phyloP scores from a whole-genome alignment of 768 basidiomycete species.

The Auriscalpium orientale region DNA sequence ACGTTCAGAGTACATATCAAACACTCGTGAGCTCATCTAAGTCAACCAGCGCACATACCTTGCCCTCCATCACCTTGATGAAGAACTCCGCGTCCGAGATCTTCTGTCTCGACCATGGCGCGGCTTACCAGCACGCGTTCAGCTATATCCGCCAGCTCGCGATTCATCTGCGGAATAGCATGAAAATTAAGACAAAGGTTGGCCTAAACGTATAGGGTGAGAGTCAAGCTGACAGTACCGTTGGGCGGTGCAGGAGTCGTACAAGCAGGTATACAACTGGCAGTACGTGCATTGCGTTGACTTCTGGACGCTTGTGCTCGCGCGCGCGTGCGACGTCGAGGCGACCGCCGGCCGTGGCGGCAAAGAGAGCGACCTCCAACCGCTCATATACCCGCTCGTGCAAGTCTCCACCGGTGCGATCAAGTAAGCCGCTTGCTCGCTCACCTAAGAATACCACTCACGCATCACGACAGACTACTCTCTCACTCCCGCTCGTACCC shows the following conservation, averaged over 20 bases:
- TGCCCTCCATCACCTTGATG: conserved; percentile 92
- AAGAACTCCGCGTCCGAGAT: conserved; percentile 95
- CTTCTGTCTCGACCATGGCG: conserved; percentile 67
- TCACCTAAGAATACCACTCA: neutral
- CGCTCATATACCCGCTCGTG: conserved; percentile 92
- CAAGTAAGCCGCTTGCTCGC: conserved; percentile 47
- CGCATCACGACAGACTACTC: conserved; percentile 53
- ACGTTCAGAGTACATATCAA: conserved; percentile 72
- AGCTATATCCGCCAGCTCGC: conserved; percentile 93
- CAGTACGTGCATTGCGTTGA: conserved; percentile 94
- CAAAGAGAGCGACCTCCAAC: conserved; percentile 69
- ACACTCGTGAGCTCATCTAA: conserved; percentile 79
- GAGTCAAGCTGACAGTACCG: neutral
- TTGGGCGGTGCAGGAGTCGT: conserved; percentile 57
- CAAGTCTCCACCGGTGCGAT: conserved; percentile 92
- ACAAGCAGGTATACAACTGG: conserved; percentile 97
- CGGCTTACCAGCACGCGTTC: conserved; percentile 90
- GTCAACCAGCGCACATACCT: conserved; percentile 75
- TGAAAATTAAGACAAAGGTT: conserved; percentile 83
- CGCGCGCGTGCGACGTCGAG: conserved; percentile 65
- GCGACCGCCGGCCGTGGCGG: conserved; percentile 41
- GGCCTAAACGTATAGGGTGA: conserved; percentile 5
- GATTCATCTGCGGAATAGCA: conserved; percentile 83
- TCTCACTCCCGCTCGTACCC: conserved; percentile 90
- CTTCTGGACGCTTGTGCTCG: conserved; percentile 90